Conservation (phyloP, 805 yeast species). For the Starmerella roubikii region DNA sequence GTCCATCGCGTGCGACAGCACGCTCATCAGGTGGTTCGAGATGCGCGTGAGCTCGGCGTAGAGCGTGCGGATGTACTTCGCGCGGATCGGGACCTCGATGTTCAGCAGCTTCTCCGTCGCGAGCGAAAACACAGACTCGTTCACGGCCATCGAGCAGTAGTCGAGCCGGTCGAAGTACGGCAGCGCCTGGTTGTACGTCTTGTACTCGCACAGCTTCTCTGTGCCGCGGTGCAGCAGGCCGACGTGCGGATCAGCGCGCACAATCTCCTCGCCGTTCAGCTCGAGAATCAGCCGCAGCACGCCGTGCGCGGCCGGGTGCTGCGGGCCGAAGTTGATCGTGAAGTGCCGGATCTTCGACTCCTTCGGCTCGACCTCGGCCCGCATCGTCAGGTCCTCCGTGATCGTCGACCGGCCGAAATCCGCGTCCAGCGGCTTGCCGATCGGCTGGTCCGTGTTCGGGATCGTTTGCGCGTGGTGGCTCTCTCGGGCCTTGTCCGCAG, state of each 20-base stretch:
- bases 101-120: conserved; percentile 77
- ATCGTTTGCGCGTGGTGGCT: conserved; percentile 17
- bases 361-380: conserved; percentile 17
- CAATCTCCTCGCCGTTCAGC: conserved; percentile 77
- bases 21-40: conserved; percentile 75
- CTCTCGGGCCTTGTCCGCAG: conserved; percentile 4
- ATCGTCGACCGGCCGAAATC: conserved; percentile 24
- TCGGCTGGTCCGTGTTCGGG: conserved; percentile 19
- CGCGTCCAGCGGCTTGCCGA: conserved; percentile 25
- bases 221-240: conserved; percentile 83
- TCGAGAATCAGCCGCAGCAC: conserved; percentile 76
- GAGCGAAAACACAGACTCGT: conserved; percentile 69
- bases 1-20: conserved; percentile 81
- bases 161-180: conserved; percentile 83
- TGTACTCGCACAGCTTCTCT: conserved; percentile 73
- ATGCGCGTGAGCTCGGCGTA: conserved; percentile 80
- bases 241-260: conserved; percentile 78
- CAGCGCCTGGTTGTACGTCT: conserved; percentile 76
- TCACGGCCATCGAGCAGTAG: conserved; percentile 78
- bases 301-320: conserved; percentile 92
- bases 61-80: conserved; percentile 68
- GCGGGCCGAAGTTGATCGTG: conserved; percentile 84
- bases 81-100: conserved; percentile 75
- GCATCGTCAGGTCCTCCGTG: conserved; percentile 23
- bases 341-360: conserved; percentile 59